Evolutionary conservation across 1,284 basidiomycete species (phyloP), one percentile per base, ranked within the genome.

Genomic region (Cutaneotrichosporon sp.): DNA sequence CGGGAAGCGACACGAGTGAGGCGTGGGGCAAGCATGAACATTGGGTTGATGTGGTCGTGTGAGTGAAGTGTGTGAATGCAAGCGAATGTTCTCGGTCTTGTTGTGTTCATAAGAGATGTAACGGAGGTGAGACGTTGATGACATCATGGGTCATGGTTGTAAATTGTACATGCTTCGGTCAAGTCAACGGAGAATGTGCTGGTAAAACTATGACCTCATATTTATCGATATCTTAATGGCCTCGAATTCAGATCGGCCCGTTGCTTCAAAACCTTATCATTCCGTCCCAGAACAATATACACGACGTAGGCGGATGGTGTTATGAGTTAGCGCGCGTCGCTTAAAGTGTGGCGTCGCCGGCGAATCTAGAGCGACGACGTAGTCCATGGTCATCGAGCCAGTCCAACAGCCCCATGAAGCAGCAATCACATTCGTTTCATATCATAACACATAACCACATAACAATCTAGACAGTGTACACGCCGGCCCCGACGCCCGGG

Each of bases 401-500:
- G 2, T 8, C 34, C 11, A 2, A 26, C 26, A 26, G 26, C 26
- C 26, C 11, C 34, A 36, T 36, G 34, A 36, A 9, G 2, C 34
- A 36, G 34, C 11, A 8, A 2, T 36, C 34, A 36, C 34, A 36
- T 8, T 36, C 5, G 34, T 36, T 8, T 18, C 40, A 42, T 18
- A 42, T 46, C 16, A 40, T 40, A 14, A 13, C 38, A 46, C 18
- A 46, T 46, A 46, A 21, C 42, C 42, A 26, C 26, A 26, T 26
- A 3, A 26, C 18, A 46, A n/a, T n/a, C 42, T 46, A 46, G 13
- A 67, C 65, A 42, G 30, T 30, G 63, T 55, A 86, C 87, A 74
- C 73, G 90, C 90, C 88, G 80, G 90, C 92, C 2, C 92, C 91
- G 63, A 85, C 86, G 63, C 90, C 90, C 5, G 91, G 91, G 72